Evolutionary conservation across 257 asterid genomes (phyloP), one percentile per base, ranked within the genome.

Genomic region (Ballota nigra): DNA sequence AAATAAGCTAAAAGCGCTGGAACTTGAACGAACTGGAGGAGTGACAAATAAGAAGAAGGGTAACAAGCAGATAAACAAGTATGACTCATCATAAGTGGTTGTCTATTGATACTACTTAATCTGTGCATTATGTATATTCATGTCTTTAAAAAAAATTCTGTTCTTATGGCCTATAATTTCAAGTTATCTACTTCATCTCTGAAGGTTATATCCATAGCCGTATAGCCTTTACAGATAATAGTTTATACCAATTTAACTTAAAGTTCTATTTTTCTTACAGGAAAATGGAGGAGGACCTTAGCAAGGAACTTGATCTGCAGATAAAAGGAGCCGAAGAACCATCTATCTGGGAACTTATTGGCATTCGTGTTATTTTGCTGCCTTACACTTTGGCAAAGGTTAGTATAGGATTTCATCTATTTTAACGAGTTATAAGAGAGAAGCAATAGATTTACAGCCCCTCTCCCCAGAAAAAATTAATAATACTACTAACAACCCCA

Each of bases 321-420:
- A 95, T 95, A 70, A 92, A 89, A 60, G 99, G 98, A 40, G 95
- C 98, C 34, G 99, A 92, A 82, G 87, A 86, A 80, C 99, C 99
- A 67, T 84, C 96, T 41, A 63, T 92, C 16, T 95, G 99, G 98
- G 96, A 84, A 43, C 96, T 95, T 75, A 26, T 94, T 45, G 93
- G 82, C 45, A 41, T 92, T 64, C 96, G 97, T 34, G 78, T 89
- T 83, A 78, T 95, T 77, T 88, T 95, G 55, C 87, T 95, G 70
- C 99, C 99, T 63, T 92, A 89, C 88, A 86, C 98, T 38, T 6
- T 84, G 61, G 87, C 81, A 69, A 95, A 92, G 96, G 98, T 89
- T 72, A 38, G 78, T 79, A 33, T 51, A 33, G 41, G 29, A 49
- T 40, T 51, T 43, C 55, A 56, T 59, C 38, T 24, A 47, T 40